phyloP scores from a whole-genome alignment of 169 alveolate genomes.

The Plasmodium reichenowi region DNA sequence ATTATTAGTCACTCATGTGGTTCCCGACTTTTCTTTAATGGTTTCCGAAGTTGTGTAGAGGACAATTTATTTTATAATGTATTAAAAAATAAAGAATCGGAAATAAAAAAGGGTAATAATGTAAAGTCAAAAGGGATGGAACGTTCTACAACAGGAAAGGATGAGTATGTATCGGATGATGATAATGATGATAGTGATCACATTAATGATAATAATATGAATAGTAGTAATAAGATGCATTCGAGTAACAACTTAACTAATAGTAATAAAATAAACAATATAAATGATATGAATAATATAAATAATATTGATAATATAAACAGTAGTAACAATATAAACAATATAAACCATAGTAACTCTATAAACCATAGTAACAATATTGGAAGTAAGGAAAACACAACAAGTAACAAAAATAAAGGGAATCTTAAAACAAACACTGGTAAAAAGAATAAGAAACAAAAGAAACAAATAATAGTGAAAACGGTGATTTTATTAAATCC shows the following conservation, averaged over 20 bases:
- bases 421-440: background rate
- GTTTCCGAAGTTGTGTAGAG: constrained; percentile 76
- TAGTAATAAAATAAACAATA: background rate
- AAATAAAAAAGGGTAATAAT: background rate
- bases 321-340: background rate
- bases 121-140: background rate
- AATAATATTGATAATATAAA: background rate
- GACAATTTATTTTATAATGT: constrained; percentile 63
- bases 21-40: constrained; percentile 86
- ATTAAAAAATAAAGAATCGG: constrained; percentile 22
- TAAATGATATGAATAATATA: too few species aligned
- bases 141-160: background rate
- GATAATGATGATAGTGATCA: background rate
- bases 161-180: background rate
- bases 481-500: constrained; percentile 88
- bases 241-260: background rate
- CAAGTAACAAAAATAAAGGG: background rate
- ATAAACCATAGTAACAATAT: background rate
- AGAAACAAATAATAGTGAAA: constrained; percentile 80
- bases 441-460: constrained; percentile 17
- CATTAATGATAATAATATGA: background rate
- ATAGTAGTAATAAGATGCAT: background rate
- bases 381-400: background rate
- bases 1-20: constrained; percentile 88
- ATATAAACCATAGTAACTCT: background rate